A percentile compares a stretch with the other conserved stretches of the same genome.
Evolutionary conservation across 2,329 filamentous ascomycete genomes (phyloP).

Genomic region (Chaetomiaceae sp.): DNA sequence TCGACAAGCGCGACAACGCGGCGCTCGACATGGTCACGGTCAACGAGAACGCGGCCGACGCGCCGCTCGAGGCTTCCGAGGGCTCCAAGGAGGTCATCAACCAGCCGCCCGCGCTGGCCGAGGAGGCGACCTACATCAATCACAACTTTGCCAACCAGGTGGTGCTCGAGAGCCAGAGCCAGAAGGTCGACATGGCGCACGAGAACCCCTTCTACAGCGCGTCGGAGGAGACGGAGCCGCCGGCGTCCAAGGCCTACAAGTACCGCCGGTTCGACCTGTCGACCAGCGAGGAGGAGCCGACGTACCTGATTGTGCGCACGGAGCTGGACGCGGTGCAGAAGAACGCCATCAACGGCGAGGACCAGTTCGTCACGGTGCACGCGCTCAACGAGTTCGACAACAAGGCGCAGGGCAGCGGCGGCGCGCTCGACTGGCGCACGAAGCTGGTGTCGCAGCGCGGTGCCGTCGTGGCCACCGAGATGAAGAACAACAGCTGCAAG

Average conservation of each 20-base stretch:
- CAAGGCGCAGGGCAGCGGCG: constrained; percentile 92
- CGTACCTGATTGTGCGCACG: constrained; percentile 88
- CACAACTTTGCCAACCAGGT: constrained; percentile 98
- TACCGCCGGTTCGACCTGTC: constrained; percentile 96
- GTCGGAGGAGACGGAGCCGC: constrained; percentile 84
- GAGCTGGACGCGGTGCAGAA: constrained; percentile 95
- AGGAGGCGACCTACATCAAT: constrained; percentile 99
- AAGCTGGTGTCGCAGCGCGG: constrained; percentile 93
- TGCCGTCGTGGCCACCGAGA: constrained; percentile 96
- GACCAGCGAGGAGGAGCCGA: constrained; percentile 87
- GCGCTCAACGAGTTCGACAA: constrained; percentile 98
- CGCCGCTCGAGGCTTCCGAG: constrained; percentile 84
- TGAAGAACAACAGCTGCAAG: constrained; percentile 99
- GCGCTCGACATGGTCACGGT: constrained; percentile 96
- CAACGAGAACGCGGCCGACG: constrained; percentile 97
- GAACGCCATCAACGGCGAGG: constrained; percentile 86
- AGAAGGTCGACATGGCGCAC: constrained; percentile 78
- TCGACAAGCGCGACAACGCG: constrained; percentile 96
- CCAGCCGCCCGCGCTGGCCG: constrained; percentile 84
- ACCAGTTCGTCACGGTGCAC: constrained; percentile 88
- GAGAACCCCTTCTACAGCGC: constrained; percentile 98
- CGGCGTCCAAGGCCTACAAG: constrained; percentile 96
- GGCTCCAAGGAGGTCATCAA: constrained; percentile 93
- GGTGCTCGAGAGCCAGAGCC: constrained; percentile 71
- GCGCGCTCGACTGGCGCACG: constrained; percentile 92